A percentile compares a stretch with the other conserved stretches of the same genome.
These are phyloP conservation scores for Acanthamoeba rhysodes DNA, from an alignment of 208 protist genomes.

Conservation along the genomic window DNA sequence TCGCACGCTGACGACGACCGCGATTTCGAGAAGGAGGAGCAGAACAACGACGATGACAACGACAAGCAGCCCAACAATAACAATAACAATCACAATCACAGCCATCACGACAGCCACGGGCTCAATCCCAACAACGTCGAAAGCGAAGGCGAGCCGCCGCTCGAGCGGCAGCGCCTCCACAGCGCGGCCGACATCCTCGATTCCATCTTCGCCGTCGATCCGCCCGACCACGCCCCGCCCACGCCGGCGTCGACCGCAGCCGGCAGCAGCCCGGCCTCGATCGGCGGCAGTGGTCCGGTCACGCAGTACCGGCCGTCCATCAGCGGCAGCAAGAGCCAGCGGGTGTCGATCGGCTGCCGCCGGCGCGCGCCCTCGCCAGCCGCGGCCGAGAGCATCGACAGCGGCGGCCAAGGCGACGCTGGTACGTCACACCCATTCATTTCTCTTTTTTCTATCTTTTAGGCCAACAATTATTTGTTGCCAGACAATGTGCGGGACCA, in stretches of 20 bases:
- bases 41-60: not conserved
- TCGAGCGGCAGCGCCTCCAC: not conserved
- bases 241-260: not conserved
- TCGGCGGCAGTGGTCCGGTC: not conserved
- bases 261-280: not conserved
- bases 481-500: too few relatives aligned
- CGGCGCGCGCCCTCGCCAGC: too few relatives aligned
- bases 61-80: not conserved
- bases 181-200: slow-evolving; percentile 9
- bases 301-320: not conserved
- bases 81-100: not conserved
- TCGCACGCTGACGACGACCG: not conserved
- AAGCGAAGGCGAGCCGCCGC: not conserved
- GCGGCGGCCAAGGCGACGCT: too few relatives aligned
- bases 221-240: not conserved
- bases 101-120: not conserved
- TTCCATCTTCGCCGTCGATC: not conserved
- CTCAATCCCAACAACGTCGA: not conserved
- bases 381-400: too few relatives aligned
- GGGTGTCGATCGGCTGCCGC: not conserved
- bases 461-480: too few relatives aligned
- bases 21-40: not conserved
- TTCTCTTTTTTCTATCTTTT: too few relatives aligned
- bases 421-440: too few relatives aligned
- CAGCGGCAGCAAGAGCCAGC: not conserved